Evolutionary conservation across 352 stramenopile species (phyloP).

Genomic region (Pseudoperonospora humuli): DNA sequence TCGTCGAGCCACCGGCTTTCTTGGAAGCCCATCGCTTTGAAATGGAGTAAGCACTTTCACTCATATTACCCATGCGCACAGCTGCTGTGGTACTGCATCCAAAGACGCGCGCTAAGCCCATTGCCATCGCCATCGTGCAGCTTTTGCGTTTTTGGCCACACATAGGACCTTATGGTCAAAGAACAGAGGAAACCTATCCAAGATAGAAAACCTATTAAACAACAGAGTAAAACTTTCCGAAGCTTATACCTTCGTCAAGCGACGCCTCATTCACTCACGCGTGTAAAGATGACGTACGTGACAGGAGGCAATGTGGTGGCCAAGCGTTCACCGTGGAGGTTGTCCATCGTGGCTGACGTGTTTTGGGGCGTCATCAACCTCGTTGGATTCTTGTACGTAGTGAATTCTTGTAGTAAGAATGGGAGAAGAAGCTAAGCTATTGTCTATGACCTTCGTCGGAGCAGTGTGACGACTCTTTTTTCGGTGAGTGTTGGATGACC

Average conservation of each 20-base stretch:
- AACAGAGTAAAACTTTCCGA: too few relatives aligned
- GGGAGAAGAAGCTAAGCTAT: too few relatives aligned
- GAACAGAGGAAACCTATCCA: not conserved
- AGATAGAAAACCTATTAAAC: too few relatives aligned
- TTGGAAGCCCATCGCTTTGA: conserved; percentile 88
- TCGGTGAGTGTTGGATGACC: conserved; percentile 22
- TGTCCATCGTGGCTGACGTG: conserved; percentile 60
- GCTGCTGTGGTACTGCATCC: conserved; percentile 25
- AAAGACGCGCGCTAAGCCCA: conserved; percentile 64
- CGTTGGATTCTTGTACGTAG: conserved; percentile 68
- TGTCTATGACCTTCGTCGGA: conserved; percentile 1
- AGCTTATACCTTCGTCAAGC: too few relatives aligned
- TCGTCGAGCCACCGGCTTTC: conserved; percentile 95
- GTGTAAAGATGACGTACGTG: conserved; percentile 49
- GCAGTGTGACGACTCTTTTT: conserved; percentile 48
- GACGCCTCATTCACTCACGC: too few relatives aligned
- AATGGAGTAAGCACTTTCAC: conserved; percentile 41
- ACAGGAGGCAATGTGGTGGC: conserved; percentile 49
- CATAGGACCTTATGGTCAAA: too few relatives aligned
- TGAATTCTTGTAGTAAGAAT: not conserved
- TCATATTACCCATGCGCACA: conserved; percentile 14
- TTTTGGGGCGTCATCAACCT: conserved; percentile 74
- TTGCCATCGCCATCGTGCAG: conserved; percentile 62
- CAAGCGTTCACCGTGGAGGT: conserved; percentile 56
- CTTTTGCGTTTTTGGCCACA: conserved; percentile 12